Percentiles rank a stretch among this genome's conserved stretches.
phyloP scores from a whole-genome alignment of 345 rosid species.

The Melastoma malabathricum region DNA sequence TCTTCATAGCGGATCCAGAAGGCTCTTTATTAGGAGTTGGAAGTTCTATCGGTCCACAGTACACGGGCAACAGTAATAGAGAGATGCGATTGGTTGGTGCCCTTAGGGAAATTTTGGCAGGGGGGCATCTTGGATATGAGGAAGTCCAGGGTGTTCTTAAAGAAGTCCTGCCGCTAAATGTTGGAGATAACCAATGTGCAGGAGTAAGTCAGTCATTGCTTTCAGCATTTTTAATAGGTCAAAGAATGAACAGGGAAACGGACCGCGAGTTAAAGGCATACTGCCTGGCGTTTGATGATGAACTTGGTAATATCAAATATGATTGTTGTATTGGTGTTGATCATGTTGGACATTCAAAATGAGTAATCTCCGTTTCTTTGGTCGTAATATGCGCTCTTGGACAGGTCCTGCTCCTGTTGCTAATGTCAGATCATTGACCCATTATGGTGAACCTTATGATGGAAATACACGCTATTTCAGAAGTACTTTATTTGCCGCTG shows the following conservation, averaged over 20 bases:
- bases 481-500: constrained; percentile 80
- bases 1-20: constrained; percentile 92
- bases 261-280: constrained; percentile 91
- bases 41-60: constrained; percentile 64
- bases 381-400: constrained; percentile 11
- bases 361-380: constrained; percentile 4
- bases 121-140: constrained; percentile 90
- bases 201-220: constrained; percentile 81
- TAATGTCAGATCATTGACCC: constrained; percentile 85
- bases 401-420: constrained; percentile 77
- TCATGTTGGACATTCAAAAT: not conserved
- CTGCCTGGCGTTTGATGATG: constrained; percentile 94
- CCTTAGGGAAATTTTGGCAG: constrained; percentile 83
- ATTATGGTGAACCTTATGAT: constrained; percentile 98
- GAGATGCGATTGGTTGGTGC: constrained; percentile 98
- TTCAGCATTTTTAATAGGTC: constrained; percentile 93
- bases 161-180: constrained; percentile 67
- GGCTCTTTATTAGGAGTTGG: constrained; percentile 72
- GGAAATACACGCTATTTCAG: constrained; percentile 89
- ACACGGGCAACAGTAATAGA: constrained; percentile 44
- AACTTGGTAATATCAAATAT: constrained; percentile 40
- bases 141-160: constrained; percentile 83
- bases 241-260: constrained; percentile 93
- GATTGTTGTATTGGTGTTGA: constrained; percentile 3
- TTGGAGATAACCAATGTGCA: constrained; percentile 24